Percentiles rank a stretch among this genome's conserved stretches.
Conservation (phyloP, 1,139 yeast genomes). For the Taphrina flavorubra region DNA sequence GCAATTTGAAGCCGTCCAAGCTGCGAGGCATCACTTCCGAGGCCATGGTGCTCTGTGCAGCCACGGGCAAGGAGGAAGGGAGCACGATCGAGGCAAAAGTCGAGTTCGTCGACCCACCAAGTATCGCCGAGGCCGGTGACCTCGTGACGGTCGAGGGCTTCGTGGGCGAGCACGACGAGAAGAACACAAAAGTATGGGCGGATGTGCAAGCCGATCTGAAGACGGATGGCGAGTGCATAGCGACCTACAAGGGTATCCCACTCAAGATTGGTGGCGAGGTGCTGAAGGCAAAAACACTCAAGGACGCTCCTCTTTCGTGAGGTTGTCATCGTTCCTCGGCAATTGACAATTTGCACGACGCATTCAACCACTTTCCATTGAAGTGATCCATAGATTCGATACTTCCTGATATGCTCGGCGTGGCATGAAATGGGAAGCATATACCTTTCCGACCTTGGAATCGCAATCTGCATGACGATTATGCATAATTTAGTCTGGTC, state of each 20-base stretch:
- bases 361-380: too few species aligned
- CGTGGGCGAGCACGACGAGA: conserved; percentile 35
- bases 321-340: neutral
- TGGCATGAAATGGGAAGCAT: too few species aligned
- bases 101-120: conserved; percentile 36
- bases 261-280: conserved; percentile 27
- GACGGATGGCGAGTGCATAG: conserved; percentile 22
- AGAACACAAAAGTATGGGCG: conserved; percentile 37
- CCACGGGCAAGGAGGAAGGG: conserved; percentile 30
- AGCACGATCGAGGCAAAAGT: conserved; percentile 26
- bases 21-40: conserved; percentile 94
- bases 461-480: too few species aligned
- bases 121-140: conserved; percentile 29
- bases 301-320: conserved; percentile 26
- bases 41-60: conserved; percentile 73
- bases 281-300: conserved; percentile 21
- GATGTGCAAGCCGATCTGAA: conserved; percentile 33
- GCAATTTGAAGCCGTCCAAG: conserved; percentile 79
- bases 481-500: too few species aligned
- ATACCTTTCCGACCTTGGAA: too few species aligned
- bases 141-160: conserved; percentile 32
- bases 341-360: too few species aligned
- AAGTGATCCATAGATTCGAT: too few species aligned
- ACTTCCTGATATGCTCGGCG: too few species aligned
- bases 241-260: conserved; percentile 32